phyloP scores from a whole-genome alignment of 805 yeast species.

The Starmerella riodocensis region DNA sequence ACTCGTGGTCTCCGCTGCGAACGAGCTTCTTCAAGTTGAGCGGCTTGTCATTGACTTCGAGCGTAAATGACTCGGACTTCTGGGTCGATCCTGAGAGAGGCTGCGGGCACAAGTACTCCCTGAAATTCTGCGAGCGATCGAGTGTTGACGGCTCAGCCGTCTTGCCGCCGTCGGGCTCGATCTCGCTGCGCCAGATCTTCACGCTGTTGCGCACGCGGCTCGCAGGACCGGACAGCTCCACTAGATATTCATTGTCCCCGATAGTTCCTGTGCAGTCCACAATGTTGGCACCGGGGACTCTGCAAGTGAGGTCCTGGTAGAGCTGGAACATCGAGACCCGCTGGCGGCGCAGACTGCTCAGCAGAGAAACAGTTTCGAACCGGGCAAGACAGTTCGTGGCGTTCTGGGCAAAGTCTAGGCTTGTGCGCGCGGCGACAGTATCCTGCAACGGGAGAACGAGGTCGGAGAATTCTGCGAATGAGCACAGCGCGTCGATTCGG shows the following conservation, averaged over 20 bases:
- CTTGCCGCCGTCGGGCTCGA: not conserved
- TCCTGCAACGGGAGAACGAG: slow-evolving; percentile 20
- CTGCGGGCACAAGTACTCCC: slow-evolving; percentile 10
- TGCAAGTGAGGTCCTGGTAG: slow-evolving; percentile 32
- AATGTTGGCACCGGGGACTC: slow-evolving; percentile 34
- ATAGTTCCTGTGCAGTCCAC: slow-evolving; percentile 20
- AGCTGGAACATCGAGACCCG: slow-evolving; percentile 33
- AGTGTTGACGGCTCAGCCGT: not conserved
- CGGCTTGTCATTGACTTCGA: slow-evolving; percentile 16
- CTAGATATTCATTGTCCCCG: not conserved
- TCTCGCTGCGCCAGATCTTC: slow-evolving; percentile 1
- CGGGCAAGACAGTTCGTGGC: slow-evolving; percentile 14
- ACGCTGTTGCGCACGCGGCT: slow-evolving; percentile 1
- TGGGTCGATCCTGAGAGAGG: not conserved
- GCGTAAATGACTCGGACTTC: not conserved
- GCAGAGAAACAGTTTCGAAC: slow-evolving; percentile 35
- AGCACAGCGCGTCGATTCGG: slow-evolving; percentile 12
- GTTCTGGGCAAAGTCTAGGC: slow-evolving; percentile 2
- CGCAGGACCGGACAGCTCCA: too few relatives aligned
- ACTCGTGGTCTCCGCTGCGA: slow-evolving; percentile 15
- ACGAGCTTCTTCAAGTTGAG: slow-evolving; percentile 15
- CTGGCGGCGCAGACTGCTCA: slow-evolving; percentile 31
- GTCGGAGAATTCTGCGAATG: slow-evolving; percentile 15
- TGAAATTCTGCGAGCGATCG: not conserved
- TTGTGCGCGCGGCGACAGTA: not conserved